Percentiles rank a stretch among this genome's conserved stretches.
These are phyloP conservation scores for Alternaria sp. DNA, from an alignment of 2,329 filamentous ascomycete species.

Conservation along the genomic window DNA sequence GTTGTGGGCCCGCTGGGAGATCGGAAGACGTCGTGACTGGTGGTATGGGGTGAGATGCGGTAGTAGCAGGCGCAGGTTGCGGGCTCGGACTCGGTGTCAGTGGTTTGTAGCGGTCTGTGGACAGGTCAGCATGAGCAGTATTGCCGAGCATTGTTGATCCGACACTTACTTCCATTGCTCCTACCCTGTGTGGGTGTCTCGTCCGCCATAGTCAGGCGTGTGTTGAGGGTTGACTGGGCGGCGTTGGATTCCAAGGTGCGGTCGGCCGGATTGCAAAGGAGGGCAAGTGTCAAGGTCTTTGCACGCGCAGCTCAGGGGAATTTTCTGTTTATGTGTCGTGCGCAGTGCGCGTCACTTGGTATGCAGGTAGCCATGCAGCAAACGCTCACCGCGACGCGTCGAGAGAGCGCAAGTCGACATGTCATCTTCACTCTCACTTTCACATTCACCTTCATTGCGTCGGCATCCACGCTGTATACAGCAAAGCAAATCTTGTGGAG, in stretches of 20 bases:
- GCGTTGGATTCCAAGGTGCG: neutral
- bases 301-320: neutral
- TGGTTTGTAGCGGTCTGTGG: neutral
- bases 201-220: neutral
- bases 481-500: neutral
- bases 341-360: neutral
- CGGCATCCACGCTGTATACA: neutral
- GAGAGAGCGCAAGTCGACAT: neutral
- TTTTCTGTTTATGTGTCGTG: neutral
- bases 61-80: neutral
- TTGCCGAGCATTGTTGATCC: neutral
- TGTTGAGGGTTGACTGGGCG: neutral
- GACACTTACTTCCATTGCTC: neutral
- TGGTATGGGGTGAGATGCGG: neutral
- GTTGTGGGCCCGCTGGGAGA: neutral
- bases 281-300: neutral
- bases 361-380: neutral
- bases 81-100: neutral
- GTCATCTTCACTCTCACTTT: neutral
- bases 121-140: neutral
- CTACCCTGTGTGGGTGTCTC: neutral
- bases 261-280: neutral
- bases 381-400: neutral
- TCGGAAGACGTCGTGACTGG: neutral
- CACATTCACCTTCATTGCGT: neutral